Evolutionary conservation across 2,329 filamentous ascomycete genomes (phyloP), one percentile per base, ranked within the genome.

Genomic region (Cadophora gregata): DNA sequence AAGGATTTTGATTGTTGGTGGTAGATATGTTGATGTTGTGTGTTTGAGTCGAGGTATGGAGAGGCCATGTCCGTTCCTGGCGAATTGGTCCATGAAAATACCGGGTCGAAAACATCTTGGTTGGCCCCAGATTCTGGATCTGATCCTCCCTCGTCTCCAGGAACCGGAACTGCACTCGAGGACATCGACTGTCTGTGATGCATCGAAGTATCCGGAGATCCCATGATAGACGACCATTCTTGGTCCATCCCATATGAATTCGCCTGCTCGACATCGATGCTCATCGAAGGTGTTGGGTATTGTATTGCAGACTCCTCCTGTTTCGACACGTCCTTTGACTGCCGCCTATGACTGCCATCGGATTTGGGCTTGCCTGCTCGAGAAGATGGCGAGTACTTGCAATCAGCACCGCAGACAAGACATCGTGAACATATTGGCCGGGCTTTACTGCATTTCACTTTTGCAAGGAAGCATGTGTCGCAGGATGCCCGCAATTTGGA

Each of bases 391-490:
- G 83, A 85, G 70, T 86, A 86, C 9, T 79, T 80, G 70, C 84
- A 86, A 58, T 83, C 78, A 48, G 81, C 79, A 8, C 84, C 84
- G 51, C 80, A 83, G 3, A 80, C 74, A 3, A 85, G 77, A 68
- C 84, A 86, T 48, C 84, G 79, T n/a, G 80, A 80, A 74, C 84
- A 86, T 59, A 85, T 80, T 1, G 84, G 84, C n/a, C 82, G 77
- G 2, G 79, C 78, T 70, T 86, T 86, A 68, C 82, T 84, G 75
- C 84, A 86, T 71, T 85, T 86, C 76, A 86, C 83, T 72, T 86
- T 86, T 68, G 84, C 84, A 24, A 84, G 75, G 73, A 85, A 85
- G 75, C 84, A 86, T 8, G 82, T 82, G 68, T 86, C 84, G 72
- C 84, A 86, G 21, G 84, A 85, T 25, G 81, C 81, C 66, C 82